Conservation (phyloP, 139 green algal species). For the Ettlia oleoabundans region DNA sequence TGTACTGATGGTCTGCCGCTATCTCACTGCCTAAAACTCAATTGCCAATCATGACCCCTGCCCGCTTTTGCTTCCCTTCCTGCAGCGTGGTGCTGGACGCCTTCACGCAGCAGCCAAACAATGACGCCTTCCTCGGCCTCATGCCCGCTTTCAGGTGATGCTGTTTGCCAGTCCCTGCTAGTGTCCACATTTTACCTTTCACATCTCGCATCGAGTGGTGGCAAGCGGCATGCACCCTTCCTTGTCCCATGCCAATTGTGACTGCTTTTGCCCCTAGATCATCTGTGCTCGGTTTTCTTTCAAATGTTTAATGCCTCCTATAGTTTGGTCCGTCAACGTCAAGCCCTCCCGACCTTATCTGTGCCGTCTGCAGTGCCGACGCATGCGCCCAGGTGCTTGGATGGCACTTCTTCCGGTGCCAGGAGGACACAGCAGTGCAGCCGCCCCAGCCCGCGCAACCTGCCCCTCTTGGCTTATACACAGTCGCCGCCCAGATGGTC, state of each 20-base stretch:
- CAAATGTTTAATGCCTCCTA: too few relatives aligned
- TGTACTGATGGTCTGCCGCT: not conserved
- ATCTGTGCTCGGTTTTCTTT: too few relatives aligned
- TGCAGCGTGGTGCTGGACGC: constrained; percentile 77
- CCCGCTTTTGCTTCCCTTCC: not conserved
- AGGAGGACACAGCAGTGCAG: not conserved
- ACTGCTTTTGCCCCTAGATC: too few relatives aligned
- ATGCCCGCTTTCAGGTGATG: constrained; percentile 43
- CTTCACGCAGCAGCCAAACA: constrained; percentile 52
- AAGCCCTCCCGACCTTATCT: too few relatives aligned
- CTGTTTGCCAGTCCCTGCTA: too few relatives aligned
- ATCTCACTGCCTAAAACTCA: too few relatives aligned
- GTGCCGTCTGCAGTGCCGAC: constrained; percentile 8
- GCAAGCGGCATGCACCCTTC: too few relatives aligned
- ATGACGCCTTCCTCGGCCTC: constrained; percentile 50
- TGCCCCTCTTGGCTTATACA: not conserved
- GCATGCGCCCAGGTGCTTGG: constrained; percentile 48
- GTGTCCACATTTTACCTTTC: too few relatives aligned
- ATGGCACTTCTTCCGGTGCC: constrained; percentile 42
- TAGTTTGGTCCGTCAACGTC: too few relatives aligned
- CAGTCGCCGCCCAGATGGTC: constrained; percentile 22
- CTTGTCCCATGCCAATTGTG: too few relatives aligned
- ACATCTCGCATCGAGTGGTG: too few relatives aligned
- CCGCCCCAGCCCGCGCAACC: not conserved
- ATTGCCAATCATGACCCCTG: not conserved